Percentiles rank a stretch among this genome's conserved stretches.
These are phyloP conservation scores for Cordyceps cateniannulata DNA, from an alignment of 2,329 filamentous ascomycete species.

Conservation along the genomic window DNA sequence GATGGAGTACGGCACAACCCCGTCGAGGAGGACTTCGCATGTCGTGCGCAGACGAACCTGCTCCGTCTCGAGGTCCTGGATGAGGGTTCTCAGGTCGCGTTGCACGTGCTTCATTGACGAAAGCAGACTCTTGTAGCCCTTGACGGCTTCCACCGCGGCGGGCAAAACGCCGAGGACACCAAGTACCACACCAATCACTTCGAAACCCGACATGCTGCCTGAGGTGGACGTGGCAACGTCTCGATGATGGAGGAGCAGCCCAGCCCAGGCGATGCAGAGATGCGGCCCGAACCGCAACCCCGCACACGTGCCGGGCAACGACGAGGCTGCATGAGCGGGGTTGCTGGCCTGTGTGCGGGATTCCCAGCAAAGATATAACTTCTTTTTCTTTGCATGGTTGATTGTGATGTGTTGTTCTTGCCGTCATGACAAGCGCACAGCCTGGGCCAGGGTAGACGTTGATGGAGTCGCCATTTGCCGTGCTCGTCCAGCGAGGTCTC, in stretches of 20 bases:
- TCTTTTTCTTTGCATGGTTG: too few relatives aligned
- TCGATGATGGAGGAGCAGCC: background rate
- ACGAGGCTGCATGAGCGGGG: background rate
- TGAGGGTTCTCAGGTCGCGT: background rate
- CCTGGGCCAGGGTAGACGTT: background rate
- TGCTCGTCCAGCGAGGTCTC: background rate
- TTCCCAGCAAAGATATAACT: background rate
- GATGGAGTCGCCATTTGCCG: background rate
- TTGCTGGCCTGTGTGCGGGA: background rate
- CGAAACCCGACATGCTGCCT: slow-evolving; percentile 8
- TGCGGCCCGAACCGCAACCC: background rate
- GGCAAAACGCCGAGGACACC: slow-evolving; percentile 8
- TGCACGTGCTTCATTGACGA: background rate
- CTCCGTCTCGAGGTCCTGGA: slow-evolving; percentile 11
- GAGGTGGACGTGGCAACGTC: background rate
- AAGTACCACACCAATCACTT: slow-evolving; percentile 1
- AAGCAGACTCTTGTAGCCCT: background rate
- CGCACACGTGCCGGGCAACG: background rate
- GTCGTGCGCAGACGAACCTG: slow-evolving; percentile 11
- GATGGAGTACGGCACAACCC: background rate
- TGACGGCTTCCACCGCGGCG: slow-evolving; percentile 6
- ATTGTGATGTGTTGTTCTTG: background rate
- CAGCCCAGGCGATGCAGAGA: background rate
- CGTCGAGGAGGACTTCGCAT: slow-evolving; percentile 10
- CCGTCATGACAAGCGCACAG: background rate